Conservation (phyloP, 495 filamentous ascomycete species). For the Xylaria cubensis region DNA sequence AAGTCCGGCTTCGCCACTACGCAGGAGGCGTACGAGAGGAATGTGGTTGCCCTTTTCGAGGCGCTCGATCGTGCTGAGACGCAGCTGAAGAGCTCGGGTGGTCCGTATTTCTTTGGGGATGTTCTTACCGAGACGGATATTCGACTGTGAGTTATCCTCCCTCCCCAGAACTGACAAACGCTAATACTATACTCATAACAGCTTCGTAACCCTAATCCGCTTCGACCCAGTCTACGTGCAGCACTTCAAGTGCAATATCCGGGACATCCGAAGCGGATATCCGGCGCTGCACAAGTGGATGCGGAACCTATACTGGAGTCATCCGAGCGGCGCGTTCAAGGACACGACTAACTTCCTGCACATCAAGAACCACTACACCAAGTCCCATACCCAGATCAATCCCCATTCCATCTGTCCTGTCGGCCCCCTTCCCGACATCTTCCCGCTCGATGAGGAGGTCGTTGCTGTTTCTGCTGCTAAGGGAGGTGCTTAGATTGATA, state of each 20-base stretch:
- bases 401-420: slow-evolving; percentile 65
- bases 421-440: slow-evolving; percentile 69
- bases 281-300: slow-evolving; percentile 73
- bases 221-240: slow-evolving; percentile 92
- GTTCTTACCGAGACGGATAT: slow-evolving; percentile 82
- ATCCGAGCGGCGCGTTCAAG: slow-evolving; percentile 52
- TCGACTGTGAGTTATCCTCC: slow-evolving; percentile 57
- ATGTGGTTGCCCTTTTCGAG: slow-evolving; percentile 70
- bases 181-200: no score
- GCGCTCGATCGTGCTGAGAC: slow-evolving; percentile 74
- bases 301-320: slow-evolving; percentile 71
- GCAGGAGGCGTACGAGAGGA: slow-evolving; percentile 78
- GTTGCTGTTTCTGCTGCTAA: slow-evolving; percentile 38
- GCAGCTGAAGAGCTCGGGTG: slow-evolving; percentile 59
- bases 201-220: slow-evolving; percentile 81
- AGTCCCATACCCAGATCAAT: slow-evolving; percentile 59
- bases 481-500: not conserved
- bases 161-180: no score
- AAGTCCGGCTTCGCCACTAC: slow-evolving; percentile 59
- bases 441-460: slow-evolving; percentile 53
- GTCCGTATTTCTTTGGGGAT: slow-evolving; percentile 72
- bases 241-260: slow-evolving; percentile 92
- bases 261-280: slow-evolving; percentile 81
- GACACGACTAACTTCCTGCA: slow-evolving; percentile 73
- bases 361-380: slow-evolving; percentile 64